Conservation (phyloP, 78 protist species). For the Chrysochromulina parva region DNA sequence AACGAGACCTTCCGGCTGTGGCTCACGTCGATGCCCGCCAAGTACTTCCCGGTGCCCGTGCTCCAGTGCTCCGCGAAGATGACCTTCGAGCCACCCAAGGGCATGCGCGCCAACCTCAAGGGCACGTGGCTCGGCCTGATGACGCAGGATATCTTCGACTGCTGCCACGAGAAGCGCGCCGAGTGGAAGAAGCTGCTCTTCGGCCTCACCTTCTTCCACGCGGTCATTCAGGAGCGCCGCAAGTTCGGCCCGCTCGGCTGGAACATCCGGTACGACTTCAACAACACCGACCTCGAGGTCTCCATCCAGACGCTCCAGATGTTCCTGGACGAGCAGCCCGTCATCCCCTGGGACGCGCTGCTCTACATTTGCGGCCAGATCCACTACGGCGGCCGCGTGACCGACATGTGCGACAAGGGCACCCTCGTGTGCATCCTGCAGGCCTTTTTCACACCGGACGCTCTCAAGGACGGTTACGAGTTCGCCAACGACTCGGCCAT, state of each 20-base stretch:
- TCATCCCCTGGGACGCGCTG: conserved; percentile 75
- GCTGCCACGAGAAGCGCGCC: conserved; percentile 5
- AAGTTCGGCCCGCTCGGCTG: conserved; percentile 77
- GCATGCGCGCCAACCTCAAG: conserved; percentile 67
- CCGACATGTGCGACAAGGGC: conserved; percentile 87
- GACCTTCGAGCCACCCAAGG: conserved; percentile 86
- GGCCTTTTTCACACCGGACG: conserved; percentile 45
- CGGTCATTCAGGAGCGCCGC: conserved; percentile 80
- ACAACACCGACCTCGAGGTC: conserved; percentile 79
- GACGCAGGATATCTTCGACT: background rate
- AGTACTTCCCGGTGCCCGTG: conserved; percentile 80
- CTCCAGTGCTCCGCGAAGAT: conserved; percentile 79
- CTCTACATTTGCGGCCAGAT: conserved; percentile 80
- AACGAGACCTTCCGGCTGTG: conserved; percentile 72
- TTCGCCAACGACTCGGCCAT: conserved; percentile 44
- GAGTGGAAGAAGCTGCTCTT: conserved; percentile 74
- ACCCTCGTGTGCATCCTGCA: conserved; percentile 65
- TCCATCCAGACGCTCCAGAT: conserved; percentile 48
- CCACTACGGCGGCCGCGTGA: conserved; percentile 92
- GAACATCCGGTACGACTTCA: conserved; percentile 70
- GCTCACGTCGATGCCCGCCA: conserved; percentile 76
- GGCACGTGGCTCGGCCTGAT: conserved; percentile 35
- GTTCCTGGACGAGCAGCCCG: conserved; percentile 62
- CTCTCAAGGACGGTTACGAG: conserved; percentile 39
- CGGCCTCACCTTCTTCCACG: conserved; percentile 77